These are phyloP conservation scores for Debaryomyces psychrophilus DNA, from an alignment of 1,139 yeast genomes.

Conservation along the genomic window DNA sequence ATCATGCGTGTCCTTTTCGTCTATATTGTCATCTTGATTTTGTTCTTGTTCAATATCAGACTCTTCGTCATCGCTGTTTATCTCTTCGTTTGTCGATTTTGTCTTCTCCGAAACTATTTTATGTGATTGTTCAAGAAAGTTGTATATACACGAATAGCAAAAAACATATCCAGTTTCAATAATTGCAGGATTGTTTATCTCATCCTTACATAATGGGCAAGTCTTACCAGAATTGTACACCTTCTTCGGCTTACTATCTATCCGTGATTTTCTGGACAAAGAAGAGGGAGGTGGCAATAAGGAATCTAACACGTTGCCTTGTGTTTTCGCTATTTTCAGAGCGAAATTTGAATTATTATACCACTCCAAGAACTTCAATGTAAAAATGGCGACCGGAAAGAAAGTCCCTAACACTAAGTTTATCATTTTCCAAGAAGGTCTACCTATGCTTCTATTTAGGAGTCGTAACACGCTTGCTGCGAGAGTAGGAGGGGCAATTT, in stretches of 20 bases:
- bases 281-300: constrained; percentile 59
- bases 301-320: constrained; percentile 51
- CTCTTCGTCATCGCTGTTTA: constrained; percentile 21
- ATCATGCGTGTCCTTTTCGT: constrained; percentile 12
- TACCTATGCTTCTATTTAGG: constrained; percentile 33
- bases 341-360: constrained; percentile 86
- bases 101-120: constrained; percentile 33
- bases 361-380: constrained; percentile 91
- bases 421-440: constrained; percentile 44
- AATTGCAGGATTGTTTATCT: constrained; percentile 76
- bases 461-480: constrained; percentile 44
- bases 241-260: constrained; percentile 18
- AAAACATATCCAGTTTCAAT: constrained; percentile 91
- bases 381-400: constrained; percentile 83
- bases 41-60: constrained; percentile 22
- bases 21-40: constrained; percentile 12
- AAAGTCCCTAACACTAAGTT: constrained; percentile 53
- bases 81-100: constrained; percentile 15
- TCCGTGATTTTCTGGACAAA: constrained; percentile 20
- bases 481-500: constrained; percentile 56
- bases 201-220: constrained; percentile 76
- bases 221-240: constrained; percentile 35
- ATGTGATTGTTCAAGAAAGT: constrained; percentile 56
- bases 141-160: constrained; percentile 84
- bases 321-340: constrained; percentile 57